Conservation (phyloP, 768 basidiomycete species). For the Leccinum incarnatum region DNA sequence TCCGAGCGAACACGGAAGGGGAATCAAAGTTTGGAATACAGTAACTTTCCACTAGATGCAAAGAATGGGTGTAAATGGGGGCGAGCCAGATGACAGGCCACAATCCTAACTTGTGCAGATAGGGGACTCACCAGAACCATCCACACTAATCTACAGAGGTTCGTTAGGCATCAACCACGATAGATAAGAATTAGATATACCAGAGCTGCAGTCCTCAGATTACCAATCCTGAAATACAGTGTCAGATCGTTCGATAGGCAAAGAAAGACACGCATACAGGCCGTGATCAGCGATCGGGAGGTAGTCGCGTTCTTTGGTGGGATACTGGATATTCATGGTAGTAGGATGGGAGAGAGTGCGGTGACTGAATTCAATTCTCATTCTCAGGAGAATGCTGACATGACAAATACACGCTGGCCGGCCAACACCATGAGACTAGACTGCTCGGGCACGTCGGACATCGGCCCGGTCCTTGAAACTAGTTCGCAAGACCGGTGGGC, state of each 20-base stretch:
- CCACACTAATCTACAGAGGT: conserved; percentile 56
- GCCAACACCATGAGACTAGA: not conserved
- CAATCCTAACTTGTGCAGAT: not conserved
- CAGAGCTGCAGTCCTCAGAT: conserved; percentile 78
- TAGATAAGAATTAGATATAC: conserved; percentile 30
- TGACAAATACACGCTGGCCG: conserved; percentile 4
- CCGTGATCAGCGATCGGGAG: conserved; percentile 77
- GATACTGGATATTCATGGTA: conserved; percentile 50
- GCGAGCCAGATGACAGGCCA: not conserved
- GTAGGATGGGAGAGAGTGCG: not conserved
- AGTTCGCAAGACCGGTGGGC: no score
- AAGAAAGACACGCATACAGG: conserved; percentile 46
- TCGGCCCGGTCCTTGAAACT: no score
- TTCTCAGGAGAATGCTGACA: conserved; percentile 7
- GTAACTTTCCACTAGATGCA: conserved; percentile 74
- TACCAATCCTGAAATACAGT: conserved; percentile 60
- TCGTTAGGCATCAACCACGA: conserved; percentile 4
- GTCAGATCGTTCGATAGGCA: conserved; percentile 10
- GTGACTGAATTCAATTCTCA: not conserved
- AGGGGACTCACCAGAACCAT: conserved; percentile 65
- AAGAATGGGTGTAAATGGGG: conserved; percentile 3
- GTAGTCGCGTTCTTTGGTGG: conserved; percentile 60
- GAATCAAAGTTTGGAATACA: conserved; percentile 94
- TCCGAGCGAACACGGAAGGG: conserved; percentile 87
- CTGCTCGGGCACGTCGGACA: not conserved